Evolutionary conservation across 202 grass and related monocot genomes (phyloP).

Genomic region (Panicum hallii): DNA sequence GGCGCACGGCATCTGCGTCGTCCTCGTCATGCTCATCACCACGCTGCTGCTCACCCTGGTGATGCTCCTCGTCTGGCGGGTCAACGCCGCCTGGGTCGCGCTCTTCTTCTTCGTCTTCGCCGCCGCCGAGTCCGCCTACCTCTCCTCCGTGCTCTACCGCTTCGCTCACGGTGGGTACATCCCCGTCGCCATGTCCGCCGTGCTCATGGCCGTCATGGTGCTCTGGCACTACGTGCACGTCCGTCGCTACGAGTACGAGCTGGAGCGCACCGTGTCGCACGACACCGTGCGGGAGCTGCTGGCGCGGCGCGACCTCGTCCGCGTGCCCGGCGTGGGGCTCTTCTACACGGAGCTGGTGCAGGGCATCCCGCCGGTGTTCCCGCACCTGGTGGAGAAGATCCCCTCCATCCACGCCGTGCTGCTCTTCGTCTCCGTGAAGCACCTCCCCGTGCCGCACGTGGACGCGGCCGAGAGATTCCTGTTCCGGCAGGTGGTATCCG

Average conservation of each 20-base stretch:
- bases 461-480: constrained; percentile 57
- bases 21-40: constrained; percentile 67
- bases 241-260: constrained; percentile 49
- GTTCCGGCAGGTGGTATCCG: constrained; percentile 42
- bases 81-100: constrained; percentile 42
- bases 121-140: constrained; percentile 53
- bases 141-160: constrained; percentile 62
- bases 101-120: constrained; percentile 51
- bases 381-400: constrained; percentile 58
- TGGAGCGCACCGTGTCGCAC: constrained; percentile 47
- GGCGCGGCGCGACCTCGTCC: background rate
- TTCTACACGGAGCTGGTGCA: constrained; percentile 73
- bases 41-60: constrained; percentile 54
- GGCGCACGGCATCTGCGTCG: constrained; percentile 63
- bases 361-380: constrained; percentile 64
- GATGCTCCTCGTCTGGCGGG: constrained; percentile 62
- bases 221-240: constrained; percentile 74
- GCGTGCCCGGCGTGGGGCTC: constrained; percentile 53
- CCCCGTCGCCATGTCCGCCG: constrained; percentile 52
- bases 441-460: constrained; percentile 59
- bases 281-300: constrained; percentile 43
- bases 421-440: constrained; percentile 68
- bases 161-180: constrained; percentile 64
- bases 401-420: constrained; percentile 63
- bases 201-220: constrained; percentile 50